Base-by-base conservation (phyloP, 2,329 filamentous ascomycete genomes). In the Tolypocladium paradoxum region DNA sequence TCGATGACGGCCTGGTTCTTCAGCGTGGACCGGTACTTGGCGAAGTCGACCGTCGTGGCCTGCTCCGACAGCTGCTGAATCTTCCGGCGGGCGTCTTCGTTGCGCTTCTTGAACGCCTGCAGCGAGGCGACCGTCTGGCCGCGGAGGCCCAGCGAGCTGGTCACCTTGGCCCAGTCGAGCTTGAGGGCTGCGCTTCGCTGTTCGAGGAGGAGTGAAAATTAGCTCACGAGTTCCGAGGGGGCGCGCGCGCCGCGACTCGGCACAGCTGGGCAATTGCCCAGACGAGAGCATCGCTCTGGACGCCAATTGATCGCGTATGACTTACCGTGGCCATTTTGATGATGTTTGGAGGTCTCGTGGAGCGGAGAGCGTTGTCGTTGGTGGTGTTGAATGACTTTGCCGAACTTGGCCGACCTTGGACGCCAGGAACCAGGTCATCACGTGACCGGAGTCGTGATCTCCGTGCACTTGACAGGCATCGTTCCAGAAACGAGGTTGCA, bases 111-210 rank as follows among this genome's bases (percentile, higher is more conserved):
- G 87, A 99, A 99, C 62, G 89, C 83, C 73, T 92, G 87, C 58
- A 99, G 90, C 58, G 92, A 87, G 66, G 86, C 77, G 64, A 89
- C 91, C 64, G 93, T 99, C 78, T 90, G 88, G 73, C 93, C 93
- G 74, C 89, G 89, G 73, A 99, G 90, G 73, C 92, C 92, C 68
- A 99, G 90, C 70, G 92, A 95, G 76, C 82, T 84, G 76, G 87
- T 87, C 69, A 99, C 84, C 79, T 95, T 93, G 77, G 84, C 84
- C 93, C 93, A 99, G 85, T 99, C 93, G 82, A 99, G 84, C 84
- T 97, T 99, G 76, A 95, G 84, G 76, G 92, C 91, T 81, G 92
- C 91, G 83, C 90, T 96, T 83, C 90, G 88, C 92, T 97, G 73
- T 73, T 59, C 46, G 53, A 50, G 52, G 56, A 61, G 53, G 59